Evolutionary conservation across 139 green algal species (phyloP).

Genomic region (Tetraselmis chui): DNA sequence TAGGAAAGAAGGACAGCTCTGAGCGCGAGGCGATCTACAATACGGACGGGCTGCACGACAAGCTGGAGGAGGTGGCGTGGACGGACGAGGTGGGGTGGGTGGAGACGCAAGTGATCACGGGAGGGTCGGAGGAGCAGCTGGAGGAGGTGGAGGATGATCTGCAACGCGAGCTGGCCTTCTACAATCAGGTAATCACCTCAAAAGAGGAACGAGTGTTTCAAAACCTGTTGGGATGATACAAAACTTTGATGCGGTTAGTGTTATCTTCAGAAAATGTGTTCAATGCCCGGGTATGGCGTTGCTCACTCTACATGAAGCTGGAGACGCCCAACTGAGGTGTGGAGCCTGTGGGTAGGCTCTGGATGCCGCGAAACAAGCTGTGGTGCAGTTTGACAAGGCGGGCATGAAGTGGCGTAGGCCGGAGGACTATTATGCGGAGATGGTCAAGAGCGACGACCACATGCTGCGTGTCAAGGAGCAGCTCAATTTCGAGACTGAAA

Average conservation of each 20-base stretch:
- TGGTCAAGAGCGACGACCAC: constrained; percentile 95
- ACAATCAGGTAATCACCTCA: constrained; percentile 82
- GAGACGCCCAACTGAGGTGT: too few relatives aligned
- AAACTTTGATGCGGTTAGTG: too few relatives aligned
- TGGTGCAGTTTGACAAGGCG: constrained; percentile 55
- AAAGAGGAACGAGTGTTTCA: too few relatives aligned
- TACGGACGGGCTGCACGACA: constrained; percentile 72
- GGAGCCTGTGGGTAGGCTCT: constrained; percentile 55
- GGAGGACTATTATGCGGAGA: constrained; percentile 94
- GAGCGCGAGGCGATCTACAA: constrained; percentile 65
- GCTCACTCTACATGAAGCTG: too few relatives aligned
- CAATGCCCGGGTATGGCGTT: too few relatives aligned
- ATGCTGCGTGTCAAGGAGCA: constrained; percentile 86
- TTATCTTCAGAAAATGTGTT: too few relatives aligned
- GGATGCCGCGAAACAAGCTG: constrained; percentile 50
- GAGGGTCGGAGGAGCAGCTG: constrained; percentile 19
- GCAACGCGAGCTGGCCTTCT: constrained; percentile 84
- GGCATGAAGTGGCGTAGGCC: constrained; percentile 69
- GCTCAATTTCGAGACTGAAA: constrained; percentile 76
- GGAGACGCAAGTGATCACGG: constrained; percentile 34
- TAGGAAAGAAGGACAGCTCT: not conserved
- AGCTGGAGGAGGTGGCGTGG: constrained; percentile 89
- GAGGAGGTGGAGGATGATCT: constrained; percentile 83
- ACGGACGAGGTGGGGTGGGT: constrained; percentile 35
- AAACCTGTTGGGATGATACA: too few relatives aligned